Evolutionary conservation across 2,329 filamentous ascomycete species (phyloP).

Genomic region (Xylaria sp.): DNA sequence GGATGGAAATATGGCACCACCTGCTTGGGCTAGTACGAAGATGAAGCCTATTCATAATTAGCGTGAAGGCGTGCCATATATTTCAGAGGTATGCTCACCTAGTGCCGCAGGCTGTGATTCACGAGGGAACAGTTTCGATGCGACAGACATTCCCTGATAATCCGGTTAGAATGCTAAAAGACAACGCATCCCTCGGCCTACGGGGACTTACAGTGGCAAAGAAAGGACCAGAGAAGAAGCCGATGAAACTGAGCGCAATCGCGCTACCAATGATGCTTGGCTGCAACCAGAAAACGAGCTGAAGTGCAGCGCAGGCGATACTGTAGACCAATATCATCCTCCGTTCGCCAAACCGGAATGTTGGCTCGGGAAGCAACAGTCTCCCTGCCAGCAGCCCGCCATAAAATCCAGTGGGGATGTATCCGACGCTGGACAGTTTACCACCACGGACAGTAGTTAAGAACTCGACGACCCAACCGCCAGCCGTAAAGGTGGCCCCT

Average conservation of each 20-base stretch:
- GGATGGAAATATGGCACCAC: constrained; percentile 63
- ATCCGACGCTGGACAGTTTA: constrained; percentile 62
- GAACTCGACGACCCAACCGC: constrained; percentile 74
- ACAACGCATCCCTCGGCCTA: neutral
- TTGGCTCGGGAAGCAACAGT: constrained; percentile 68
- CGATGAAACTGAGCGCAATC: constrained; percentile 62
- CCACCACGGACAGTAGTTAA: constrained; percentile 69
- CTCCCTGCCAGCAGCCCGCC: constrained; percentile 68
- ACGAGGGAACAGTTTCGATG: constrained; percentile 60
- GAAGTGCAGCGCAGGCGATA: constrained; percentile 62
- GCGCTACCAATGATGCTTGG: constrained; percentile 68
- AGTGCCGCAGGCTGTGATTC: constrained; percentile 61
- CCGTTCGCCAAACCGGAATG: constrained; percentile 67
- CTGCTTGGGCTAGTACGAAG: constrained; percentile 64
- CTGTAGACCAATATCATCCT: constrained; percentile 68
- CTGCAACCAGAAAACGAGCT: constrained; percentile 72
- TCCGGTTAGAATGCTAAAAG: constrained; percentile 3
- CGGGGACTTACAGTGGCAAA: constrained; percentile 60
- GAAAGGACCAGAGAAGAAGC: constrained; percentile 65
- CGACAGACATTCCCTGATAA: constrained; percentile 62
- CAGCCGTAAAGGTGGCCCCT: constrained; percentile 65
- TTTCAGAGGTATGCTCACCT: constrained; percentile 48
- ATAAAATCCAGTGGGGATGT: constrained; percentile 70
- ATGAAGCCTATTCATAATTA: constrained; percentile 53
- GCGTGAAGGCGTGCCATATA: neutral